Evolutionary conservation across 106 monocot genomes (phyloP).

Genomic region (Platanthera guangdongensis): DNA sequence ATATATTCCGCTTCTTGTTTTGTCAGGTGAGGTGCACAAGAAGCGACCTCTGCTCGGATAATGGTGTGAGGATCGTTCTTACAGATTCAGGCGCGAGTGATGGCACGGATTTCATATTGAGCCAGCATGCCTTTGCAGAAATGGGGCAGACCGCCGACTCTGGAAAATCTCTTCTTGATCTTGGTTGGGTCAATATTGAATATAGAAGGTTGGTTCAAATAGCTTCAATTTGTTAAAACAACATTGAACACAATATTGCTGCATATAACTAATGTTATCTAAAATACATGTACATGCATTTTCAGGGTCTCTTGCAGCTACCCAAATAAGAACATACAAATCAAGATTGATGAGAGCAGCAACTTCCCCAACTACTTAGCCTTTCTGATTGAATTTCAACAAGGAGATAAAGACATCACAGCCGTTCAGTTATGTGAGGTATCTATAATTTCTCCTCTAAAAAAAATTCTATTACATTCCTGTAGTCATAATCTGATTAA

Average conservation of each 20-base stretch:
- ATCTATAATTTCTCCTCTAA: background rate
- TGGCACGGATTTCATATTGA: conserved; percentile 62
- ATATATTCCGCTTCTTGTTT: background rate
- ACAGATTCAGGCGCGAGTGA: conserved; percentile 56
- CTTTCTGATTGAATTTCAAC: conserved; percentile 50
- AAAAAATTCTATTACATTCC: background rate
- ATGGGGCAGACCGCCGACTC: conserved; percentile 49
- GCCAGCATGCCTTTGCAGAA: conserved; percentile 44
- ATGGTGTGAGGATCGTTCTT: conserved; percentile 47
- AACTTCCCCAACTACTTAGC: conserved; percentile 50
- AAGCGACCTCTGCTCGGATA: conserved; percentile 31
- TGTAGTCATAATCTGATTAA: background rate
- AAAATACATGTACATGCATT: background rate
- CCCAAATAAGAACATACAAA: conserved; percentile 56
- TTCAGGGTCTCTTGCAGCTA: conserved; percentile 57
- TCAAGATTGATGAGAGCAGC: conserved; percentile 63
- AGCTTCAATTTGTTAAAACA: background rate
- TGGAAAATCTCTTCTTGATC: conserved; percentile 39
- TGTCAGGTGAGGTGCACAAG: conserved; percentile 50
- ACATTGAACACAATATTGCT: background rate
- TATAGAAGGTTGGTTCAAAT: conserved; percentile 32
- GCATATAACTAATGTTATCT: background rate
- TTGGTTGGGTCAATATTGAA: conserved; percentile 37
- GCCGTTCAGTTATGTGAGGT: conserved; percentile 75
- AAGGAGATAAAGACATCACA: conserved; percentile 53